Evolutionary conservation across 176 grass and related monocot species (phyloP).

Genomic region (Elymus sibiricus): DNA sequence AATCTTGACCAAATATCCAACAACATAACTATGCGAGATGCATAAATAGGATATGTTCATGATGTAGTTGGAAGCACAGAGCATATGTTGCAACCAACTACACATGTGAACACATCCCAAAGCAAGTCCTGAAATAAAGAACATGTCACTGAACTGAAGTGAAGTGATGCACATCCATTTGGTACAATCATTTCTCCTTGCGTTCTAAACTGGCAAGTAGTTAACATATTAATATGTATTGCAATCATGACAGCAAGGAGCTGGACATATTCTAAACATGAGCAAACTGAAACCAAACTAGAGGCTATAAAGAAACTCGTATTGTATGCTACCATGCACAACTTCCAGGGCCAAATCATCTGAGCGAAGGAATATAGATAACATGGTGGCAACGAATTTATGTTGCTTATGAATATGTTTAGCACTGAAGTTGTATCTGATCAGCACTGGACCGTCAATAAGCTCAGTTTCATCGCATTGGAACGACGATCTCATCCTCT

Average conservation of each 20-base stretch:
- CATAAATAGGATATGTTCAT: neutral
- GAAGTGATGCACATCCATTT: neutral
- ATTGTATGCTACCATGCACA: conserved; percentile 37
- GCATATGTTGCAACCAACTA: neutral
- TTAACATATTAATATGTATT: neutral
- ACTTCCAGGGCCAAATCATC: conserved; percentile 5
- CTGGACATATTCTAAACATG: neutral
- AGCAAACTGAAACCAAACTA: neutral
- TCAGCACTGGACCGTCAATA: conserved; percentile 56
- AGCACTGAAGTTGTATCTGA: conserved; percentile 42
- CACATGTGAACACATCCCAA: neutral
- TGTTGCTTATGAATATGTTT: conserved; percentile 53
- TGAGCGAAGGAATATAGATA: neutral
- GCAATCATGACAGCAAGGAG: neutral
- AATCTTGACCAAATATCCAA: neutral
- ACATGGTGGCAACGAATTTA: conserved; percentile 26
- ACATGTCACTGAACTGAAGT: neutral
- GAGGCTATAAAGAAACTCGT: neutral
- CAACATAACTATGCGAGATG: neutral
- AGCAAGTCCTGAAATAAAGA: neutral
- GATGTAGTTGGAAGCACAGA: neutral
- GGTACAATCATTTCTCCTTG: neutral
- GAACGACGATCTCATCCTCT: neutral
- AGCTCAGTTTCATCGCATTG: neutral
- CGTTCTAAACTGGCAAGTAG: neutral